These are phyloP conservation scores for Oryza australiensis DNA, from an alignment of 176 grass and related monocot genomes.

Conservation along the genomic window DNA sequence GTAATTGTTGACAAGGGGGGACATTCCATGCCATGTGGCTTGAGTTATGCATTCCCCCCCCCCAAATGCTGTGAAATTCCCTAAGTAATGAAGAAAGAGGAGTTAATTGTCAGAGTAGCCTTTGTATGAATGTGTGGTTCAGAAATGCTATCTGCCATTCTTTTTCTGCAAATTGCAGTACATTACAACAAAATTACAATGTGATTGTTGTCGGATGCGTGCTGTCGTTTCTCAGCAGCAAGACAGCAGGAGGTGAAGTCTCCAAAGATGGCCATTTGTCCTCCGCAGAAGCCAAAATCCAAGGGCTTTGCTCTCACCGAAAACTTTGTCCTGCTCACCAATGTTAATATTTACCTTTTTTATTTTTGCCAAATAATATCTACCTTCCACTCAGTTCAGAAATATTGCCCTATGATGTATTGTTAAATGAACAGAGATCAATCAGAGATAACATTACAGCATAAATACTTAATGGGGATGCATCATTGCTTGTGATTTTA, in stretches of 20 bases:
- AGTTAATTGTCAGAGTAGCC: neutral
- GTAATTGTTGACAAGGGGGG: slow-evolving; percentile 8
- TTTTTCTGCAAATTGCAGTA: neutral
- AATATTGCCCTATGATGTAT: neutral
- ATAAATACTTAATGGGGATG: no score
- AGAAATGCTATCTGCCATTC: neutral
- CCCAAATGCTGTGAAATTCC: slow-evolving; percentile 11
- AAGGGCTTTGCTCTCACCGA: slow-evolving; percentile 19
- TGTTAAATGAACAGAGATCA: neutral
- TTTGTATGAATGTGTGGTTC: neutral
- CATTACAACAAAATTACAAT: neutral
- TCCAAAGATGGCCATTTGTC: slow-evolving; percentile 54
- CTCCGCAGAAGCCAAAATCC: neutral
- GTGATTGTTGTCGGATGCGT: slow-evolving; percentile 22
- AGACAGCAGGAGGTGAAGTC: slow-evolving; percentile 18
- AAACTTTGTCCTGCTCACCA: neutral
- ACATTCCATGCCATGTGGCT: neutral
- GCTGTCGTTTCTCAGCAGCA: neutral
- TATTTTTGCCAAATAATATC: no score
- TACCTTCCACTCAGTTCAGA: neutral
- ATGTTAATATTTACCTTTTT: neutral
- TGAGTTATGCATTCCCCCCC: slow-evolving; percentile 9
- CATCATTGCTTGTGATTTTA: no score
- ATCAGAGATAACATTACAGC: neutral
- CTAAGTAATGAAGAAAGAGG: neutral